A percentile compares a stretch with the other conserved stretches of the same genome.
These are phyloP conservation scores for Solanum pennellii DNA, from an alignment of 257 asterid genomes.

Conservation along the genomic window DNA sequence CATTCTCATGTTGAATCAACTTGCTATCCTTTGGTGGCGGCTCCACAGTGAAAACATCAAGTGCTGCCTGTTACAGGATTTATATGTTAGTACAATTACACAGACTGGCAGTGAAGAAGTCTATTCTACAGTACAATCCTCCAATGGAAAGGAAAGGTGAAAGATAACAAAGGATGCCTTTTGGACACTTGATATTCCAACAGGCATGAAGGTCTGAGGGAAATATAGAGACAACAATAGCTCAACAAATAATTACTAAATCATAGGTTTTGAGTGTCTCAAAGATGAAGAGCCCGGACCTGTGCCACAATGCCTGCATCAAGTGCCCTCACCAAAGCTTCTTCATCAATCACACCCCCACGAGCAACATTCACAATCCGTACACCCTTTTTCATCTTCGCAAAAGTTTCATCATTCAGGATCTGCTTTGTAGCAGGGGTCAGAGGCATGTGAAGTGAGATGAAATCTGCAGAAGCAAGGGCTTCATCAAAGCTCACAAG, in stretches of 20 bases:
- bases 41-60: constrained; percentile 90
- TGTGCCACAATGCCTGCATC: constrained; percentile 91
- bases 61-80: constrained; percentile 66
- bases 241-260: background rate
- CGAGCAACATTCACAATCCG: constrained; percentile 91
- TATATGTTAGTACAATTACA: background rate
- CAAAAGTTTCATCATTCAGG: constrained; percentile 73
- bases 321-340: constrained; percentile 75
- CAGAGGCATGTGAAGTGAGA: constrained; percentile 94
- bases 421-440: constrained; percentile 66
- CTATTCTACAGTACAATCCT: background rate
- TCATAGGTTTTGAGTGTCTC: background rate
- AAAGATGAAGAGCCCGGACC: constrained; percentile 26
- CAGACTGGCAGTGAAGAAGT: background rate
- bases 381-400: constrained; percentile 92
- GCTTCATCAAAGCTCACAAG: constrained; percentile 91
- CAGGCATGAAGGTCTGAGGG: background rate
- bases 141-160: background rate
- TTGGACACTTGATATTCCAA: background rate
- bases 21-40: constrained; percentile 85
- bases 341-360: constrained; percentile 97
- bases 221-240: background rate
- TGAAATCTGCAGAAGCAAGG: constrained; percentile 66
- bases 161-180: background rate
- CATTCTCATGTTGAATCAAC: constrained; percentile 63